A percentile compares a stretch with the other conserved stretches of the same genome.
These are phyloP conservation scores for Aspergillus nomiae DNA, from an alignment of 2,329 filamentous ascomycete genomes.

Conservation along the genomic window DNA sequence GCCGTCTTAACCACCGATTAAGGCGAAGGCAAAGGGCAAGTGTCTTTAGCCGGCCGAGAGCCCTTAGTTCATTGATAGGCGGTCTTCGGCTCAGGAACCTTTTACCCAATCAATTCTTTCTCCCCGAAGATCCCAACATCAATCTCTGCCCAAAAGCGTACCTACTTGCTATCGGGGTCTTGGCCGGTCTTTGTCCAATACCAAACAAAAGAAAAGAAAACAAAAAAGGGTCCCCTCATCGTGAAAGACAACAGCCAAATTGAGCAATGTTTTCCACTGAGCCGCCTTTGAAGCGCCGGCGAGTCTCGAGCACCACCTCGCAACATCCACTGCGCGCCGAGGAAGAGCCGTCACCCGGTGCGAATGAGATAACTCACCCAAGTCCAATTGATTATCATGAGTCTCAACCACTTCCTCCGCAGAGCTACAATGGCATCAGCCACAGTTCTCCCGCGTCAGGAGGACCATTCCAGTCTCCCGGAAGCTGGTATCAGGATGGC, in stretches of 20 bases:
- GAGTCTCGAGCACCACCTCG: constrained; percentile 7
- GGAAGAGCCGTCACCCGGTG: neutral
- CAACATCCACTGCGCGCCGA: neutral
- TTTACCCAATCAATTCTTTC: neutral
- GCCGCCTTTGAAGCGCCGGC: constrained; percentile 13
- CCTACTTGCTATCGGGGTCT: neutral
- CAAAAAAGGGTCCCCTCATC: neutral
- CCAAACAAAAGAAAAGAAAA: neutral
- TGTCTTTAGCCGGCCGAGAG: neutral
- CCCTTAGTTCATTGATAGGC: neutral
- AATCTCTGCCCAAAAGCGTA: neutral
- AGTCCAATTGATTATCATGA: neutral
- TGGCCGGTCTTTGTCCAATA: neutral
- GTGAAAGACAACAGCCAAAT: neutral
- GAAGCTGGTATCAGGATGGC: constrained; percentile 31
- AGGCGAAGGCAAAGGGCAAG: neutral
- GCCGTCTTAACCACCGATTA: neutral
- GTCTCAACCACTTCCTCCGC: neutral
- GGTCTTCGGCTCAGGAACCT: neutral
- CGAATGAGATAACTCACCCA: neutral
- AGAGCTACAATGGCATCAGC: neutral
- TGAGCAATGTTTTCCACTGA: constrained; percentile 3
- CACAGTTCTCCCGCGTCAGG: constrained; percentile 5
- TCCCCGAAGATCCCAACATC: neutral
- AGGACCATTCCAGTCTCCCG: constrained; percentile 11